A percentile compares a stretch with the other conserved stretches of the same genome.
Conservation (phyloP, 2,329 filamentous ascomycete genomes). For the Akanthomyces muscarius region DNA sequence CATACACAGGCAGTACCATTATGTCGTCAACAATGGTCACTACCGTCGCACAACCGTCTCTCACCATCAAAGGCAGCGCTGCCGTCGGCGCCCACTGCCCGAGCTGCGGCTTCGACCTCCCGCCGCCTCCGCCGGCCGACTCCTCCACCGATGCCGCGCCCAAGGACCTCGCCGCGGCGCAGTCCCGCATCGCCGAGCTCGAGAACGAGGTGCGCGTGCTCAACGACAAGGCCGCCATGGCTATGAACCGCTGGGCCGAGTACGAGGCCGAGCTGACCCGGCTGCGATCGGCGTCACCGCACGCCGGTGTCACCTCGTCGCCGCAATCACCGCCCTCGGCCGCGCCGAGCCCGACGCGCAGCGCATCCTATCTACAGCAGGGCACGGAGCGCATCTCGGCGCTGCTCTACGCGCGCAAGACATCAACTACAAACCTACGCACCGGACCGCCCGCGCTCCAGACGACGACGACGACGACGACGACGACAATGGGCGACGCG, state of each 20-base stretch:
- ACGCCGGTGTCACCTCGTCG: constrained; percentile 16
- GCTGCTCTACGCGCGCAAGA: constrained; percentile 45
- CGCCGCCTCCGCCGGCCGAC: constrained; percentile 28
- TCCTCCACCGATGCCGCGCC: constrained; percentile 25
- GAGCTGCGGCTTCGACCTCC: constrained; percentile 45
- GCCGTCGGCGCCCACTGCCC: constrained; percentile 41
- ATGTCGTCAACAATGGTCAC: constrained; percentile 32
- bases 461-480: constrained; percentile 18
- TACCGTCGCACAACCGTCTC: constrained; percentile 30
- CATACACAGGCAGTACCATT: not conserved
- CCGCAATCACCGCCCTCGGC: constrained; percentile 18
- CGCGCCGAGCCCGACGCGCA: constrained; percentile 31
- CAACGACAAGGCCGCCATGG: constrained; percentile 65
- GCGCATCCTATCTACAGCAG: constrained; percentile 42
- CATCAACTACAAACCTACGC: constrained; percentile 38
- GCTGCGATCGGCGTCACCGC: constrained; percentile 42
- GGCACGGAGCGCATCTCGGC: constrained; percentile 43
- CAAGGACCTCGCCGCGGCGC: constrained; percentile 47
- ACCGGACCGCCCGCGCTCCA: constrained; percentile 23
- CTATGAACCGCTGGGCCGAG: constrained; percentile 65
- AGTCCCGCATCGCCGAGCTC: constrained; percentile 62
- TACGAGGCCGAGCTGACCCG: constrained; percentile 73
- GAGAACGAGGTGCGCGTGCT: constrained; percentile 67
- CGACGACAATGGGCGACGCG: constrained; percentile 16
- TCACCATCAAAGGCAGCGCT: constrained; percentile 25